A percentile compares a stretch with the other conserved stretches of the same genome.
Conservation (phyloP, 1,284 basidiomycete genomes). For the Fomitopsis schrenkii region DNA sequence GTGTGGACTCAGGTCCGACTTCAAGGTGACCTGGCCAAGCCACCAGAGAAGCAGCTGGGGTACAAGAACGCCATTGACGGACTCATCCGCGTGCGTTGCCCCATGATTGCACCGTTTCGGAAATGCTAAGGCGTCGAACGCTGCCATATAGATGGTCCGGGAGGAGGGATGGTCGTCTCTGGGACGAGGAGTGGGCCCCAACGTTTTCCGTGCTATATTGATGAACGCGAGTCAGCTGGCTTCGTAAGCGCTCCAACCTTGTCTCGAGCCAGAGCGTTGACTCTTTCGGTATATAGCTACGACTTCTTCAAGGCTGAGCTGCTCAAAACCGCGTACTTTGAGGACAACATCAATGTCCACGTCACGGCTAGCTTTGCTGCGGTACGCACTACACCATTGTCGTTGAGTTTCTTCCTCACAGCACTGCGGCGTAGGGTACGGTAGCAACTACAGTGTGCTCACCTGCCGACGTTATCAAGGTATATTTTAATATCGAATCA, state of each 20-base stretch:
- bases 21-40: constrained; percentile 86
- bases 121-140: background rate
- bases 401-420: background rate
- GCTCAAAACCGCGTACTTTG: constrained; percentile 63
- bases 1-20: constrained; percentile 49
- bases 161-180: constrained; percentile 80
- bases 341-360: constrained; percentile 80
- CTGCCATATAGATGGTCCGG: constrained; percentile 63
- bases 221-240: constrained; percentile 94
- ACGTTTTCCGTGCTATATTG: constrained; percentile 79
- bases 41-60: constrained; percentile 78
- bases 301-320: constrained; percentile 87
- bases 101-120: background rate
- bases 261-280: background rate
- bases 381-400: constrained; percentile 37
- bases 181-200: constrained; percentile 78
- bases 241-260: constrained; percentile 47
- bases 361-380: constrained; percentile 85
- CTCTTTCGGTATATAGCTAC: constrained; percentile 46
- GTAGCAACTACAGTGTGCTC: constrained; percentile 94
- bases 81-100: constrained; percentile 61
- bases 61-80: constrained; percentile 88
- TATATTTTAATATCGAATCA: constrained; percentile 22
- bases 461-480: constrained; percentile 89
- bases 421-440: constrained; percentile 55